phyloP scores from a whole-genome alignment of 441 rosid species.

The Pelargonium fulgidum region DNA sequence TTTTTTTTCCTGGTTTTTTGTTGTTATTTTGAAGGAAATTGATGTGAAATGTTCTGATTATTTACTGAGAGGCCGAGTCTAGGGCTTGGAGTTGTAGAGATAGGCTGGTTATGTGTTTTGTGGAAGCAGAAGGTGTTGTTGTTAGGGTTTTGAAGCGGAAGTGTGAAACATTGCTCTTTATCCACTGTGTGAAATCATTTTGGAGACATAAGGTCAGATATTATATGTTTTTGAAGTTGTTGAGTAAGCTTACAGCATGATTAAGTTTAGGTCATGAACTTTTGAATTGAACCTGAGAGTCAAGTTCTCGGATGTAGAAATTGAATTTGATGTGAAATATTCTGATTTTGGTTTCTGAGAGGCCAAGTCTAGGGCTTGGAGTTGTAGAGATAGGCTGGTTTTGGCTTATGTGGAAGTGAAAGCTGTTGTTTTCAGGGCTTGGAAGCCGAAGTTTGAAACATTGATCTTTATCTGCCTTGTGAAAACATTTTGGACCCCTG shows the following conservation, averaged over 20 bases:
- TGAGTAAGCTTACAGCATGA: not conserved
- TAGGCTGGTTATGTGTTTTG: not conserved
- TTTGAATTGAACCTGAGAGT: no score
- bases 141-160: constrained; percentile 22
- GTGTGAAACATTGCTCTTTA: constrained; percentile 10
- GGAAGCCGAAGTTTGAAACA: constrained; percentile 2
- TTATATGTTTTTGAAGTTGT: not conserved
- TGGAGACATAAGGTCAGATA: not conserved
- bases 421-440: constrained; percentile 22
- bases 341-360: not conserved
- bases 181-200: not conserved
- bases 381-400: not conserved
- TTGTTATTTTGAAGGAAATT: not conserved
- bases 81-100: constrained; percentile 25
- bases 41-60: not conserved
- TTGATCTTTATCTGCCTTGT: not conserved
- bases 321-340: not conserved
- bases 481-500: not conserved
- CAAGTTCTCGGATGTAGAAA: no score
- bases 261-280: not conserved
- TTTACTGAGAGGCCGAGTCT: constrained; percentile 2
- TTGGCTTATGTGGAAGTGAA: not conserved
- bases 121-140: not conserved
- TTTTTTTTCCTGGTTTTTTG: not conserved
- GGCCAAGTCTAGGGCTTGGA: constrained; percentile 23